Evolutionary conservation across 192 early-diverging fungal genomes (phyloP), one percentile per base, ranked within the genome.

Genomic region (Coemansia sp.): DNA sequence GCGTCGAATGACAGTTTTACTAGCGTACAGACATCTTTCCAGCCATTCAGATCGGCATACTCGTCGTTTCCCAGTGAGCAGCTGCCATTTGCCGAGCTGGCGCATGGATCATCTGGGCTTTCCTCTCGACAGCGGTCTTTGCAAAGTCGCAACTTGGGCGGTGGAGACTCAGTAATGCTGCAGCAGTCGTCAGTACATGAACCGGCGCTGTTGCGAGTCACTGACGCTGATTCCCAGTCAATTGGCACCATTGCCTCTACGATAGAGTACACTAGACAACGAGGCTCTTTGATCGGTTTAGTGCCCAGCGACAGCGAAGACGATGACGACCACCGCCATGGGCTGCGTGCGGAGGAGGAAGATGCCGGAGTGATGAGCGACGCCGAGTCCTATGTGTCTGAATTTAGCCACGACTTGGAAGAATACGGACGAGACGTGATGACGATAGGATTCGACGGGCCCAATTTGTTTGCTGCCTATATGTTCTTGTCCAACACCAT

Each of bases 371-470:
- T 10, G 64, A 64, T 12, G 1, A 64, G 57, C 24, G 67, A 77
- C 33, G 68, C 76, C 2, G 73, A 76, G 24, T 84, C 81, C 27
- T 84, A 84, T 33, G 74, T 78, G 18, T 78, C 81, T 13, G 76
- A 78, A 52, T 84, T 84, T 29, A 84, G 81, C 68, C 81, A 84
- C 44, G 81, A 84, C 10, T 67, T 84, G 47, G 73, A 46, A 4
- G 70, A 69, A 22, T 84, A 78, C 38, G 76, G 76, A 2, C 33
- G 51, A 22, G 81, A 73, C 24, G 42, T 67, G 0, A 38, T 73
- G 13, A 43, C 66, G 1, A 42, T 67, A 3, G 81, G 81, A 12
- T 71, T 78, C 27, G 60, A 40, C 33, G 76, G 76, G 8, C 81
- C 81, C 6, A 69, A 78, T 20, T 42, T 65, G 31, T 47, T 67